Evolutionary conservation across 1,284 basidiomycete genomes (phyloP), one percentile per base, ranked within the genome.

Genomic region (Inonotus hispidus): DNA sequence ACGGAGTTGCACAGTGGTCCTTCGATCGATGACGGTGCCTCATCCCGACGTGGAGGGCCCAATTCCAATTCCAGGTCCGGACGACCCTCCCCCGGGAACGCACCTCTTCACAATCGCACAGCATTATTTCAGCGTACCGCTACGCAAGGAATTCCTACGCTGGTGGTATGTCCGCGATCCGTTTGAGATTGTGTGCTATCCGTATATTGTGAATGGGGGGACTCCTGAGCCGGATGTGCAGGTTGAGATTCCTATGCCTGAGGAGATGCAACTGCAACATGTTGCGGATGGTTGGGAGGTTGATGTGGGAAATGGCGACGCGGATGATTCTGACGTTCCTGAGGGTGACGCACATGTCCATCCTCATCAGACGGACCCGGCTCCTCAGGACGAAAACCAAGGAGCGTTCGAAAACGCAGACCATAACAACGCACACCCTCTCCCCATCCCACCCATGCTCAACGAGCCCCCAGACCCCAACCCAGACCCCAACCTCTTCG

Each of bases 41-140:
- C 71, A 74, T 2, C 82, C 82, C 11, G 43, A 82, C 60, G 75
- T 76, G 2, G 83, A 80, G 53, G 74, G 78, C 43, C 52, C n/a
- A n/a, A n/a, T n/a, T 27, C 58, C 53, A 11, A n/a, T n/a, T n/a
- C 25, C 25, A 19, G 53, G 49, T 3, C 54, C 60, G n/a, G 11
- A 63, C 25, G 43, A 57, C 27, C 53, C 56, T 25, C 62, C 62
- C 2, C 56, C 63, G 21, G 63, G 63, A 21, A 61, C 59, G 3
- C 59, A 60, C 25, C 63, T 64, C 7, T 88, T 84, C 66, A 82
- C 87, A n/a, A 77, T 89, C 11, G 84, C 84, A 1, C 87, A 89
- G 65, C 87, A 89, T 70, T 89, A 89, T 70, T 88, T 89, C 70
- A 75, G 79, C 14, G 85, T 88, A 0, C 87, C 87, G 14, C 67